phyloP scores from a whole-genome alignment of 2,329 filamentous ascomycete species.

The Pleoardoris graminearum region DNA sequence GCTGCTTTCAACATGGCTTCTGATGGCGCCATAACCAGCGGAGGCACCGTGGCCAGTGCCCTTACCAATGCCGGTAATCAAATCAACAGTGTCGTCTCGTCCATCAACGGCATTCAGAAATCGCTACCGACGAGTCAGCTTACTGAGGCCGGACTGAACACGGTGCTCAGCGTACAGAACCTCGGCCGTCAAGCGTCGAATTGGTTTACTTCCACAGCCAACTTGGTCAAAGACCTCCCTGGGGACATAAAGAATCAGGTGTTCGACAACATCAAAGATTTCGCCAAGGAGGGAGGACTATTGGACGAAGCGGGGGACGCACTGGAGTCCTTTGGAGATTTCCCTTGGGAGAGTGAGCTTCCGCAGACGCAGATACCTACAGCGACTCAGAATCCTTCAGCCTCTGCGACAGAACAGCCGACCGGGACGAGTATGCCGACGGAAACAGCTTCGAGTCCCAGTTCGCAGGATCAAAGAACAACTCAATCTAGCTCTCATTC shows the following conservation, averaged over 20 bases:
- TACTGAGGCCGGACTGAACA: slow-evolving; percentile 3
- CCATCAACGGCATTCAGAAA: slow-evolving; percentile 22
- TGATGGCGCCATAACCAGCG: neutral
- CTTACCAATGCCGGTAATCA: slow-evolving; percentile 10
- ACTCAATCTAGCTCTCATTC: neutral
- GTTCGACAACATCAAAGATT: slow-evolving; percentile 8
- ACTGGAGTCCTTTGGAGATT: slow-evolving; percentile 16
- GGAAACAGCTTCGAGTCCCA: neutral
- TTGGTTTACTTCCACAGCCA: slow-evolving; percentile 16
- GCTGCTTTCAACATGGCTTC: slow-evolving; percentile 9
- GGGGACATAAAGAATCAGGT: slow-evolving; percentile 11
- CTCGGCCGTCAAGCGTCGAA: slow-evolving; percentile 15
- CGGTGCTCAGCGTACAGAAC: slow-evolving; percentile 10
- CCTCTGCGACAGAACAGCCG: neutral
- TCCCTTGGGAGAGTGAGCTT: slow-evolving; percentile 17
- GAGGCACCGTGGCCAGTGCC: slow-evolving; percentile 4
- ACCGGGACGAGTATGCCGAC: neutral
- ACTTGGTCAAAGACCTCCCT: slow-evolving; percentile 10
- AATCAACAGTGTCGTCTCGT: slow-evolving; percentile 10
- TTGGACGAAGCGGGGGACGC: slow-evolving; percentile 11
- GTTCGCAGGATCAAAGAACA: neutral
- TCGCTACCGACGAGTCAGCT: slow-evolving; percentile 10
- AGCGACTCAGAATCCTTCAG: neutral
- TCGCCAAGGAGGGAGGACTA: slow-evolving; percentile 9
- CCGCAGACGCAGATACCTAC: slow-evolving; percentile 7